Percentiles rank a stretch among this genome's conserved stretches.
These are phyloP conservation scores for Huntiella omanensis DNA, from an alignment of 2,329 filamentous ascomycete species.

Conservation along the genomic window DNA sequence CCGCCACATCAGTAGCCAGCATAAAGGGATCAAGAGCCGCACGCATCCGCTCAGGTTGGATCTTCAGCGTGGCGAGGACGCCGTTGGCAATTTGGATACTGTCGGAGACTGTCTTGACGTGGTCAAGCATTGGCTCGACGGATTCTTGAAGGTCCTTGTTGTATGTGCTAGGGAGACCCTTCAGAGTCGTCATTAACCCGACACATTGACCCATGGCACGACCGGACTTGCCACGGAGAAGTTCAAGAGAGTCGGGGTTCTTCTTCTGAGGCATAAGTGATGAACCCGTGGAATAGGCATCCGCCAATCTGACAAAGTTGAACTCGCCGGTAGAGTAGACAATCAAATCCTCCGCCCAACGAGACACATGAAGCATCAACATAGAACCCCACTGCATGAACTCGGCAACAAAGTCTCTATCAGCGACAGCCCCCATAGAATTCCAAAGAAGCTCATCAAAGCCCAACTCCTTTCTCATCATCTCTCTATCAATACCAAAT, in stretches of 20 bases:
- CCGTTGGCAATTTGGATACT: constrained; percentile 69
- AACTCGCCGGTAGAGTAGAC: constrained; percentile 65
- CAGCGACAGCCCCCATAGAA: constrained; percentile 55
- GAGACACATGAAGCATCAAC: constrained; percentile 61
- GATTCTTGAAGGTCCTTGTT: constrained; percentile 88
- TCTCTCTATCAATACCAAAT: constrained; percentile 62
- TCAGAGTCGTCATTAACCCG: constrained; percentile 50
- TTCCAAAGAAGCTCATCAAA: constrained; percentile 62
- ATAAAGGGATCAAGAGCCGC: constrained; percentile 66
- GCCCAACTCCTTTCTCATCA: constrained; percentile 62
- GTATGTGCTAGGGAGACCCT: constrained; percentile 62
- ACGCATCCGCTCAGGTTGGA: constrained; percentile 56
- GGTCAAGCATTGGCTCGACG: constrained; percentile 69
- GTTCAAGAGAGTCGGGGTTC: constrained; percentile 53
- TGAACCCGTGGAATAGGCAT: constrained; percentile 62
- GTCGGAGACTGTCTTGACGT: constrained; percentile 63
- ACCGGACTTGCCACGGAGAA: constrained; percentile 59
- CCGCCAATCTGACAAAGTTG: constrained; percentile 54
- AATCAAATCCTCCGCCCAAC: constrained; percentile 75
- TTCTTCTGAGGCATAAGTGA: constrained; percentile 73
- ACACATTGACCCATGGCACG: constrained; percentile 66
- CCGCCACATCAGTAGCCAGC: constrained; percentile 54
- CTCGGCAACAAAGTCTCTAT: constrained; percentile 70
- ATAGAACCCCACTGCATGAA: constrained; percentile 62
- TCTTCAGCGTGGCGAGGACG: constrained; percentile 53